Conservation (phyloP, 106 monocot species). For the Dendrobium catenatum region DNA sequence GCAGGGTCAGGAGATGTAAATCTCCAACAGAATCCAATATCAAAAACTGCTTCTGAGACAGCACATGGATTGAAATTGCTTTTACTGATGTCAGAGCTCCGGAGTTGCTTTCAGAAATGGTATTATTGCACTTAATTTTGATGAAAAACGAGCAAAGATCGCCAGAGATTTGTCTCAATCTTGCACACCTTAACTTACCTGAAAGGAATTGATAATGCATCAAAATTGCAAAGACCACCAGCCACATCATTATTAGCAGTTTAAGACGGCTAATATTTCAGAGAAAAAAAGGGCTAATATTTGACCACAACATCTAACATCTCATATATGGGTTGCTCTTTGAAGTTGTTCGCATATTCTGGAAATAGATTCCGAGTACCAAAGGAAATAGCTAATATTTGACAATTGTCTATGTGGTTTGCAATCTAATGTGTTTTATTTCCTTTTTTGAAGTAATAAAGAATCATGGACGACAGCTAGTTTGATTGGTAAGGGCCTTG, state of each 20-base stretch:
- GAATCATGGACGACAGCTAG: no score
- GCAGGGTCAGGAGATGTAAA: constrained; percentile 54
- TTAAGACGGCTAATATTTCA: neutral
- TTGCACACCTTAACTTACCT: constrained; percentile 63
- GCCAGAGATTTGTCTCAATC: constrained; percentile 55
- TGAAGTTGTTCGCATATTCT: neutral
- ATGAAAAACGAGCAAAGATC: constrained; percentile 47
- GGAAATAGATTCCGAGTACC: neutral
- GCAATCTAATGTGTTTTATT: no score
- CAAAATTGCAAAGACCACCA: neutral
- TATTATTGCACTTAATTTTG: constrained; percentile 12
- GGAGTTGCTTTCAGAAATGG: constrained; percentile 9
- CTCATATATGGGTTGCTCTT: neutral
- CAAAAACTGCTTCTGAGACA: constrained; percentile 63
- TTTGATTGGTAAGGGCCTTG: no score
- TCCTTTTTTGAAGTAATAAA: no score
- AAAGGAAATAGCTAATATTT: neutral
- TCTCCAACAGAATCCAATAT: constrained; percentile 75
- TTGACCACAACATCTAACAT: neutral
- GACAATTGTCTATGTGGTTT: no score
- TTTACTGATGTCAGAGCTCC: constrained; percentile 24
- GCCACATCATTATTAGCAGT: neutral
- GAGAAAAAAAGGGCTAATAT: neutral
- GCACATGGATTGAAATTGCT: constrained; percentile 55
- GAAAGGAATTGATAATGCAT: constrained; percentile 19